These are phyloP conservation scores for Aspergillus carlsbadensis DNA, from an alignment of 495 filamentous ascomycete species.

Conservation along the genomic window DNA sequence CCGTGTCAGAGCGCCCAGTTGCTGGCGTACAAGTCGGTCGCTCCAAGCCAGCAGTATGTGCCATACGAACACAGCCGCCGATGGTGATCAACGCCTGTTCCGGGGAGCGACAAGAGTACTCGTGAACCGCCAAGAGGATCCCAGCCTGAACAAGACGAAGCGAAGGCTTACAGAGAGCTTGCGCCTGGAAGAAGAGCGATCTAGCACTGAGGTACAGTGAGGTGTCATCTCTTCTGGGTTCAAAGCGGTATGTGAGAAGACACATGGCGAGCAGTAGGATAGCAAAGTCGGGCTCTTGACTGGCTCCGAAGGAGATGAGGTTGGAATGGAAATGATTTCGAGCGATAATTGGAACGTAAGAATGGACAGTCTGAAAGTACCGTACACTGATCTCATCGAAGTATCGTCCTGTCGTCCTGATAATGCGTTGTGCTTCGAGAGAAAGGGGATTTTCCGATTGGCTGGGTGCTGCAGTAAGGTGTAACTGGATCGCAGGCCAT, in stretches of 20 bases:
- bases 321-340: constrained; percentile 25
- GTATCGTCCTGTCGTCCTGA: constrained; percentile 29
- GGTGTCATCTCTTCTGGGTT: neutral
- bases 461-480: neutral
- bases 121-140: constrained; percentile 28
- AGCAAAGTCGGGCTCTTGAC: constrained; percentile 20
- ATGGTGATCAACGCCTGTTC: constrained; percentile 32
- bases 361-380: constrained; percentile 38
- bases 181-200: constrained; percentile 28
- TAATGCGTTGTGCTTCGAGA: constrained; percentile 22
- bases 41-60: constrained; percentile 20
- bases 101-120: constrained; percentile 25
- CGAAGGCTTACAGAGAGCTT: constrained; percentile 24
- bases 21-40: neutral
- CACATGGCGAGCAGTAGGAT: constrained; percentile 11
- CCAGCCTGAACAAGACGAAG: constrained; percentile 32
- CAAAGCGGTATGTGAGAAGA: constrained; percentile 6
- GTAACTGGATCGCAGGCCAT: too few relatives aligned
- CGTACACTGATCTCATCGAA: constrained; percentile 32
- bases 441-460: constrained; percentile 13
- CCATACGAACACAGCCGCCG: constrained; percentile 26
- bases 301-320: neutral
- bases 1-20: neutral
- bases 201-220: constrained; percentile 30
- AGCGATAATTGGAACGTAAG: constrained; percentile 37